Evolutionary conservation across 345 rosid species (phyloP), one percentile per base, ranked within the genome.

Genomic region (Rhodamnia rubescens): DNA sequence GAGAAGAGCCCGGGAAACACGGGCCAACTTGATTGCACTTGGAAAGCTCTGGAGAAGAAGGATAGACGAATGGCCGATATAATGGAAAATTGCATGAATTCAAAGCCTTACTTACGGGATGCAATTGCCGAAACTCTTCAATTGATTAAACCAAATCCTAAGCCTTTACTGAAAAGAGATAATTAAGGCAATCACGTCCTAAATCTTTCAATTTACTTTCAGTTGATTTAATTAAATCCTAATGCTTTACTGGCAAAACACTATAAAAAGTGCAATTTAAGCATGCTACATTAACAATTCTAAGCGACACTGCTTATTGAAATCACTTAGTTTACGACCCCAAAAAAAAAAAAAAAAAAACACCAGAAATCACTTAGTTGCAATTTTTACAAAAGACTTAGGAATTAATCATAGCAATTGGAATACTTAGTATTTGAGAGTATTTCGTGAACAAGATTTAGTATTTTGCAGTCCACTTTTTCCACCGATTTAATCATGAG

Each of bases 381-480:
- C 26, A 55, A 21, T 55, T 21, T 55, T 14, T 6, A 55, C 58
- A 55, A 55, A 20, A 20, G 57, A 55, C 7, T 55, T 55, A 22
- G 26, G 58, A 55, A 55, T 55, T 55, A 55, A 55, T 55, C 21
- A 55, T 55, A 55, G 26, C 58, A 55, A 55, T 8, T 22, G 26
- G 5, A 55, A 54, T 54, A 54, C 16, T 1, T 20, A 54, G 56
- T 54, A 20, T 54, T 20, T 20, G 24, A 54, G 6, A 5, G 56
- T 22, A 54, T 20, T 54, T 54, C 20, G 24, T 54, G 22, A 21
- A 15, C 6, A 64, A 64, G 0, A 16, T 32, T 16, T 64, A 32
- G 44, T 42, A 32, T 2, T 32, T 64, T 64, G 0, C 0, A 1
- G 1, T 4, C 22, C 24, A 15, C 75, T 0, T 8, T 7, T 1